A percentile compares a stretch with the other conserved stretches of the same genome.
Conservation (phyloP, 768 basidiomycete species). For the Amanita pallidorosea region DNA sequence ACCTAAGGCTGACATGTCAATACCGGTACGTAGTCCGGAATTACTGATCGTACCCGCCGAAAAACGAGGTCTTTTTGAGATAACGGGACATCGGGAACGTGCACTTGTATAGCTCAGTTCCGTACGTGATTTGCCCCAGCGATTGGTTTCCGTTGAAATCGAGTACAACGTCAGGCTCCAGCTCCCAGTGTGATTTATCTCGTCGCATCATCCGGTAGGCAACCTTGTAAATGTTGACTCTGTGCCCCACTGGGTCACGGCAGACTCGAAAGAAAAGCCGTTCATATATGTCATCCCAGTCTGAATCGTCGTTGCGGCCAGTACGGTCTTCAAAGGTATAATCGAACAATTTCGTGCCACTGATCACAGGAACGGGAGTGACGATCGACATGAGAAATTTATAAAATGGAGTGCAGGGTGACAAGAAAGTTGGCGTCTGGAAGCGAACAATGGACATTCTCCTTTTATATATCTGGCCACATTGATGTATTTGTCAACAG, state of each 20-base stretch:
- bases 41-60: slow-evolving; percentile 43
- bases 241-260: slow-evolving; percentile 26
- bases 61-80: slow-evolving; percentile 51
- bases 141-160: slow-evolving; percentile 49
- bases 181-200: slow-evolving; percentile 39
- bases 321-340: slow-evolving; percentile 63
- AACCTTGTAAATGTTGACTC: slow-evolving; percentile 57
- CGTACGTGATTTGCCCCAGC: slow-evolving; percentile 50
- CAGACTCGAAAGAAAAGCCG: slow-evolving; percentile 58
- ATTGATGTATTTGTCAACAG: not conserved
- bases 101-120: slow-evolving; percentile 25
- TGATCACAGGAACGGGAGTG: slow-evolving; percentile 2
- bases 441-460: not conserved
- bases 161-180: slow-evolving; percentile 45
- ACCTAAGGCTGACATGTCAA: slow-evolving; percentile 13
- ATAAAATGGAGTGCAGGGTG: not conserved
- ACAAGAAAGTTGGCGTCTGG: not conserved
- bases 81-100: slow-evolving; percentile 55
- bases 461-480: not conserved
- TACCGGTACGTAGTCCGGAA: not conserved
- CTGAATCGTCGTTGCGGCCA: slow-evolving; percentile 38
- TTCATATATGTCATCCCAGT: slow-evolving; percentile 76
- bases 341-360: slow-evolving; percentile 24
- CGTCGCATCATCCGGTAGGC: slow-evolving; percentile 51
- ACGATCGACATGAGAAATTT: not conserved